Percentiles rank a stretch among this genome's conserved stretches.
phyloP scores from a whole-genome alignment of 208 protist genomes.

The Strigomonas galati region DNA sequence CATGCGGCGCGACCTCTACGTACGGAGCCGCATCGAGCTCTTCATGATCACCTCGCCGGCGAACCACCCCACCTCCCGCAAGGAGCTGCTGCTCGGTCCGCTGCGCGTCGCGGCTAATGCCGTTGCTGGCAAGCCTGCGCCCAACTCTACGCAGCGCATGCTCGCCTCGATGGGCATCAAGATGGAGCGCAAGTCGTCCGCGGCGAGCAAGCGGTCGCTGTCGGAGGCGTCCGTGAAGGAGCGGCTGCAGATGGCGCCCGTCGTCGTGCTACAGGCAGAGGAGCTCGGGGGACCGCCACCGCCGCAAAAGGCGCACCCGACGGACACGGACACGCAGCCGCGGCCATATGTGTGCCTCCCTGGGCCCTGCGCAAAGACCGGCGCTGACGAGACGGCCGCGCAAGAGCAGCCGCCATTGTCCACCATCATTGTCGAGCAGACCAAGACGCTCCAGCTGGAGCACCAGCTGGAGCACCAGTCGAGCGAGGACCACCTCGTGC shows the following conservation, averaged over 20 bases:
- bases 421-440: not conserved
- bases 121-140: no score
- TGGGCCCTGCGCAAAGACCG: not conserved
- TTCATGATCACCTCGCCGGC: constrained; percentile 29
- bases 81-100: not conserved
- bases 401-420: constrained; percentile 16
- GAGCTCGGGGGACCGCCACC: no score
- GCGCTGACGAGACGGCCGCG: not conserved
- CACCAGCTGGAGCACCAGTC: constrained; percentile 1
- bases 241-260: no score
- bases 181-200: no score
- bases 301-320: no score
- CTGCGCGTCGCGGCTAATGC: not conserved
- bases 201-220: no score
- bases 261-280: no score
- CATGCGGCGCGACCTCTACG: constrained; percentile 58
- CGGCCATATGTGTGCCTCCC: not conserved
- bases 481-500: not conserved
- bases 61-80: not conserved
- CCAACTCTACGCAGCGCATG: no score
- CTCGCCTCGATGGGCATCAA: no score
- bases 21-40: constrained; percentile 61
- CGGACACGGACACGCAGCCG: no score
- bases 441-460: not conserved
- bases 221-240: no score